phyloP scores from a whole-genome alignment of 495 filamentous ascomycete genomes.

The Saxophila tyrrhenica region DNA sequence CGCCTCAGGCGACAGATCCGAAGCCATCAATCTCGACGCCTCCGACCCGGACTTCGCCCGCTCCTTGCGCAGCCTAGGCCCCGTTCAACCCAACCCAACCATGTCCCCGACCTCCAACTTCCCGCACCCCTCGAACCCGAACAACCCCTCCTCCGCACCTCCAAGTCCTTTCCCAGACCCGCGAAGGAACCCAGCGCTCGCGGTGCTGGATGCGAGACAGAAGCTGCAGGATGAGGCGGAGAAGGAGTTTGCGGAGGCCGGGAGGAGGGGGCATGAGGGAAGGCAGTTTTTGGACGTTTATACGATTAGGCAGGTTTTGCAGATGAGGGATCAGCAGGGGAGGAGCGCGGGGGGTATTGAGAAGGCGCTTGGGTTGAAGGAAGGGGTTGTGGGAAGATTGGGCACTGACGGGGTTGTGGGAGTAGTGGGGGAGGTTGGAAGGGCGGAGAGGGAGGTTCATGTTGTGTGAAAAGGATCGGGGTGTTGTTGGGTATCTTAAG shows the following conservation, averaged over 20 bases:
- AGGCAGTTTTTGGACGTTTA: conserved; percentile 51
- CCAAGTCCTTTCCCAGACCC: conserved; percentile 29
- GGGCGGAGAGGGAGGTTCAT: conserved; percentile 13
- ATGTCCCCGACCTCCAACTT: conserved; percentile 46
- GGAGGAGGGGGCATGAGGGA: conserved; percentile 36
- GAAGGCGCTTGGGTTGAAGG: conserved; percentile 43
- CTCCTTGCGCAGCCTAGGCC: conserved; percentile 51
- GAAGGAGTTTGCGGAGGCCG: conserved; percentile 40
- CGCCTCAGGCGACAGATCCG: conserved; percentile 3
- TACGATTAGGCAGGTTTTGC: conserved; percentile 49
- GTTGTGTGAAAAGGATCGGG: conserved; percentile 13
- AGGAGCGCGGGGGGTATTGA: conserved; percentile 46
- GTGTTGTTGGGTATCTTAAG: too few species aligned
- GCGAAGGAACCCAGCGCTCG: conserved; percentile 44
- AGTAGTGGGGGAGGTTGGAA: conserved; percentile 16
- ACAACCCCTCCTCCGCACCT: conserved; percentile 1
- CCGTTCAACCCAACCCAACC: conserved; percentile 51
- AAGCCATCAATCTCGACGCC: conserved; percentile 56
- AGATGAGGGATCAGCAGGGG: conserved; percentile 46
- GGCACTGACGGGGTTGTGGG: conserved; percentile 43
- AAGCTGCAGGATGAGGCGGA: conserved; percentile 48
- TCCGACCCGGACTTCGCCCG: conserved; percentile 53
- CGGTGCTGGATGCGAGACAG: conserved; percentile 43
- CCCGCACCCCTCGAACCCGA: conserved; percentile 21
- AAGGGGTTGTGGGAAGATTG: conserved; percentile 45